Percentiles rank a stretch among this genome's conserved stretches.
Evolutionary conservation across 1,284 basidiomycete genomes (phyloP).

Genomic region (Pseudozyma sp.): DNA sequence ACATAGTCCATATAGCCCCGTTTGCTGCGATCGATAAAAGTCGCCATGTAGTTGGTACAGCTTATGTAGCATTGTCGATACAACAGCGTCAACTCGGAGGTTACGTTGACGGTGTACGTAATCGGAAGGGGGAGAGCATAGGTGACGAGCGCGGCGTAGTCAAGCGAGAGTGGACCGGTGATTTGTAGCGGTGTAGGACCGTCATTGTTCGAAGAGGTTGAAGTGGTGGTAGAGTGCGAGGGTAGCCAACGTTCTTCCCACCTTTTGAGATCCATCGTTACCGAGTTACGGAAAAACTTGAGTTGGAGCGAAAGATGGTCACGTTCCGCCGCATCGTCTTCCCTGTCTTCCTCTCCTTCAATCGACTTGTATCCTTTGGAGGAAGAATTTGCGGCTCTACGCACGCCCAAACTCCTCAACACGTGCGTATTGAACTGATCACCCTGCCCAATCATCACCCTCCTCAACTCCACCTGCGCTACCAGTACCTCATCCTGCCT

Average conservation of each 20-base stretch:
- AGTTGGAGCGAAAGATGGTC: conserved; percentile 41
- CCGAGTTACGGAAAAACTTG: conserved; percentile 35
- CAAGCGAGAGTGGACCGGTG: conserved; percentile 31
- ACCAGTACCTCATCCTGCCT: conserved; percentile 50
- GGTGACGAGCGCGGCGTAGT: conserved; percentile 47
- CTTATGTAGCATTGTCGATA: conserved; percentile 43
- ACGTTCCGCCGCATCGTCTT: conserved; percentile 7
- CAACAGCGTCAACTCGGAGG: conserved; percentile 19
- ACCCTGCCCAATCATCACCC: conserved; percentile 32
- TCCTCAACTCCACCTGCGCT: conserved; percentile 44
- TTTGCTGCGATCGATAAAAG: conserved; percentile 34
- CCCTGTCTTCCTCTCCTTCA: background rate
- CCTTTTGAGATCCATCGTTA: conserved; percentile 45
- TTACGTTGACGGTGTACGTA: conserved; percentile 26
- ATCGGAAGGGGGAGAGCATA: conserved; percentile 46
- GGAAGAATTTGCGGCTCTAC: background rate
- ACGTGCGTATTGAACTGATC: conserved; percentile 46
- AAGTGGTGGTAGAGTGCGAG: background rate
- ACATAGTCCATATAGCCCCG: conserved; percentile 22
- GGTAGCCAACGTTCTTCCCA: conserved; percentile 52
- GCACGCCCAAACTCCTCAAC: conserved; percentile 18
- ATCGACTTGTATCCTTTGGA: background rate
- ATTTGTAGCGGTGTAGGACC: conserved; percentile 29
- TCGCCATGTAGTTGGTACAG: conserved; percentile 47
- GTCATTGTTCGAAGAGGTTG: background rate